Base-by-base conservation (phyloP, 2,329 filamentous ascomycete genomes). In the Alternaria incomplexa region DNA sequence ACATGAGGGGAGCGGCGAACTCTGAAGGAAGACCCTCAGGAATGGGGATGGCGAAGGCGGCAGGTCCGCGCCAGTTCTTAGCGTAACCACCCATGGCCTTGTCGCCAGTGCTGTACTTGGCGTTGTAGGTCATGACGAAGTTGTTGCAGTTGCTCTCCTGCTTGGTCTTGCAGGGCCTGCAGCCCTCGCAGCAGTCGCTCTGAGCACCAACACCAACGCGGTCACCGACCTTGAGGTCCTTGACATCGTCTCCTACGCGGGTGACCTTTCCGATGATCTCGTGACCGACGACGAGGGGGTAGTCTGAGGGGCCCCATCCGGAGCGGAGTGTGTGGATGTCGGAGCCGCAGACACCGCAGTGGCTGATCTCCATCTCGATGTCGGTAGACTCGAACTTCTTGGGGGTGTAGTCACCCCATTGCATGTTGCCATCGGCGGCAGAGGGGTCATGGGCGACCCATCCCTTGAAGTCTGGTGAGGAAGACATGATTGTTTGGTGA, bases 1-100 rank as follows among this genome's bases (percentile, higher is more conserved):
- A 96, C 72, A 96, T 86, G 89, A 94, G 92, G 6, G 91, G 91
- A 2, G 91, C 92, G 1, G 89, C 91, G 55, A 88, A 80, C 54
- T 79, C 80, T 43, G 78, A 82, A 61, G 82, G 75, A 44, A 96
- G 86, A 51, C 84, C 87, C n/a, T 93, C 91, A 17, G 93, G 93
- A 66, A 96, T 94, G 67, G 89, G 89, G 75, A 88, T 87, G 10
- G 84, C 85, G 76, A 86, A 94, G 80, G 92, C 89, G 80, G 93
- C 90, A 79, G 94, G 91, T 2, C 89, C 88, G 63, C 91, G 86
- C 53, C 92, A 86, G 74, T 91, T 86, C 56, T 85, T 87, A 3
- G 87, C 82, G 77, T 90, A 90, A 22, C 89, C 88, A 53, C 89
- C 89, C 73, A 88, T 87, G 6, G 87, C 83, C 63, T 90, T 83